A percentile compares a stretch with the other conserved stretches of the same genome.
Evolutionary conservation across 371 early-diverging fungal species (phyloP).

Genomic region (Cokeromyces recurvatus): DNA sequence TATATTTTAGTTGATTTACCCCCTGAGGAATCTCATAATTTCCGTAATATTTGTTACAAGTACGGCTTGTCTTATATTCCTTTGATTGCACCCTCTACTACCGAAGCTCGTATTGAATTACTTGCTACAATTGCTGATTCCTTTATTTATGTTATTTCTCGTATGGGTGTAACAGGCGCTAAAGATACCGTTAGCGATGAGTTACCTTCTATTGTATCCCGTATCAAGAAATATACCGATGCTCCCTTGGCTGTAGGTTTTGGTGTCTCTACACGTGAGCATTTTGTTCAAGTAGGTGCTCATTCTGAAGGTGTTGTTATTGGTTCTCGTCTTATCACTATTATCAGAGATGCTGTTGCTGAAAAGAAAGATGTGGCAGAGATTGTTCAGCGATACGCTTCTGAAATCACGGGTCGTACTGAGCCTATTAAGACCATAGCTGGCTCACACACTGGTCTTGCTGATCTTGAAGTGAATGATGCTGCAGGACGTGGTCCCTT

Average conservation of each 20-base stretch:
- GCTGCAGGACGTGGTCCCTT: slow-evolving; percentile 21
- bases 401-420: slow-evolving; percentile 59
- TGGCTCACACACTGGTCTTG: slow-evolving; percentile 21
- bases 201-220: slow-evolving; percentile 67
- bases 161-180: slow-evolving; percentile 92
- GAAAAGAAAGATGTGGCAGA: slow-evolving; percentile 42
- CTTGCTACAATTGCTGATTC: slow-evolving; percentile 80
- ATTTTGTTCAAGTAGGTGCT: slow-evolving; percentile 80
- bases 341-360: slow-evolving; percentile 61
- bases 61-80: slow-evolving; percentile 89
- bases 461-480: slow-evolving; percentile 34
- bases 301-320: slow-evolving; percentile 94
- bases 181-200: slow-evolving; percentile 57
- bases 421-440: slow-evolving; percentile 23
- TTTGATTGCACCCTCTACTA: slow-evolving; percentile 91
- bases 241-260: slow-evolving; percentile 95
- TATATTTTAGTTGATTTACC: slow-evolving; percentile 97
- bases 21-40: slow-evolving; percentile 88
- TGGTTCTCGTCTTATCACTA: slow-evolving; percentile 85
- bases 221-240: slow-evolving; percentile 73
- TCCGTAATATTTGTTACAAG: slow-evolving; percentile 70
- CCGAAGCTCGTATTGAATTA: slow-evolving; percentile 74
- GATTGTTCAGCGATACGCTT: slow-evolving; percentile 54
- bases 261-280: slow-evolving; percentile 87
- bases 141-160: slow-evolving; percentile 94